Base-by-base conservation (phyloP, 2,329 filamentous ascomycete species). In the Triangularia setosa region DNA sequence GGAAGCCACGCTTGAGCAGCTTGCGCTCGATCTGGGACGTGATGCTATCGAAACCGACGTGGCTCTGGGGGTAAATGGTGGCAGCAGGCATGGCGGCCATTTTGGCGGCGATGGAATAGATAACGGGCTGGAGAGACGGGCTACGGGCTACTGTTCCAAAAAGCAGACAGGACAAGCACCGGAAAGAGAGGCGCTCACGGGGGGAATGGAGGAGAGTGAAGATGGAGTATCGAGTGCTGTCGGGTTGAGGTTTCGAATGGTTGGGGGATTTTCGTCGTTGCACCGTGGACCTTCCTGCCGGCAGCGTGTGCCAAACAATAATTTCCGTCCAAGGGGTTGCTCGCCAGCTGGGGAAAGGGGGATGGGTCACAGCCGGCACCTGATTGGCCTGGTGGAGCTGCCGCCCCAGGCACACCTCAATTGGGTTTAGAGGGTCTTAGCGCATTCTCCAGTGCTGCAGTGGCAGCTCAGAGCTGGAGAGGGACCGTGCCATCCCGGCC, bases 41-140 rank as follows among this genome's bases (percentile, higher is more conserved):
- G 86, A 99, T 99, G 84, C 93, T 97, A 85, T 99, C 95, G 84
- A 99, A 99, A 87, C 95, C 95, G 80, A 99, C 95, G 86, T 98
- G 95, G 90, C 90, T 96, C 79, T 95, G 90, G 76, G 95, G 95
- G 81, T 92, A 95, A 78, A 90, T 87, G 75, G 87, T 87, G 75
- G 87, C 82, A 76, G 88, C 77, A 74, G 89, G 87, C 86, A 90
- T 89, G 78, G 81, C 79, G 70, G 81, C 80, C 81, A 83, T 84
- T 73, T 76, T 81, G 75, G 63, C 68, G 70, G 70, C 68, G 70
- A 69, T 64, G 67, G 70, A 71, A 64, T 69, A 63, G 61, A 67
- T 69, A 65, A 69, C 70, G 70, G 68, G 58, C 40, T 35, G 52
- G 24, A 12, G 30, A 65, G 62, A 62, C 63, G 61, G 33, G 35